Evolutionary conservation across 345 rosid species (phyloP).

Genomic region (Gossypium australe): DNA sequence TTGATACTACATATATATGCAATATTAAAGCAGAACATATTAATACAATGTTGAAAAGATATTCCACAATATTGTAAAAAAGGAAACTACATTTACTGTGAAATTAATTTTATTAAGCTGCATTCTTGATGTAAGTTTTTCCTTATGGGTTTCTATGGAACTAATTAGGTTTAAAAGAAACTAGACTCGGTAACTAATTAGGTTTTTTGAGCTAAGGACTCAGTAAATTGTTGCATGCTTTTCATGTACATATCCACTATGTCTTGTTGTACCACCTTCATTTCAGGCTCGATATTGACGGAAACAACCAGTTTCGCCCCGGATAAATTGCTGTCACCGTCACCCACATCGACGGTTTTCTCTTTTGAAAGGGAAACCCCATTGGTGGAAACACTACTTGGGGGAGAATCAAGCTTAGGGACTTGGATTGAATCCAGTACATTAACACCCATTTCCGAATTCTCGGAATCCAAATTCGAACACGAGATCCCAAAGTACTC

Average conservation of each 20-base stretch:
- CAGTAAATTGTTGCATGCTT: conserved; percentile 99
- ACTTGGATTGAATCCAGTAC: conserved; percentile 32
- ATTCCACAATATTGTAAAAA: no score
- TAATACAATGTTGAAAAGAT: no score
- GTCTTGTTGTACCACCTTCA: conserved; percentile 85
- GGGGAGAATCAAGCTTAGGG: conserved; percentile 68
- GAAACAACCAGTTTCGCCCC: conserved; percentile 41
- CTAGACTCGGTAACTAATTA: no score
- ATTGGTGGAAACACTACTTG: conserved; percentile 70
- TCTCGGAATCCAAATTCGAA: conserved; percentile 28
- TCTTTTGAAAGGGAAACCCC: conserved; percentile 53
- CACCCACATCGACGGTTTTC: conserved; percentile 32
- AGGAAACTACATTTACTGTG: no score
- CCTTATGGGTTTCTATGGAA: no score
- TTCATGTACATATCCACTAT: conserved; percentile 98
- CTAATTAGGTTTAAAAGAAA: no score
- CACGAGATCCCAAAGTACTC: conserved; percentile 78
- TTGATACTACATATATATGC: no score
- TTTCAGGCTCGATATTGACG: conserved; percentile 65
- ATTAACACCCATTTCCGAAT: conserved; percentile 34
- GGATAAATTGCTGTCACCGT: conserved; percentile 42
- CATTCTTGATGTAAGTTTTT: no score
- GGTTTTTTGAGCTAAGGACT: conserved; percentile 57
- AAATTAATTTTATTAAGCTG: no score
- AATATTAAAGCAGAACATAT: no score